Evolutionary conservation across 805 yeast species (phyloP), one percentile per base, ranked within the genome.

Genomic region (Ogataea angusta): DNA sequence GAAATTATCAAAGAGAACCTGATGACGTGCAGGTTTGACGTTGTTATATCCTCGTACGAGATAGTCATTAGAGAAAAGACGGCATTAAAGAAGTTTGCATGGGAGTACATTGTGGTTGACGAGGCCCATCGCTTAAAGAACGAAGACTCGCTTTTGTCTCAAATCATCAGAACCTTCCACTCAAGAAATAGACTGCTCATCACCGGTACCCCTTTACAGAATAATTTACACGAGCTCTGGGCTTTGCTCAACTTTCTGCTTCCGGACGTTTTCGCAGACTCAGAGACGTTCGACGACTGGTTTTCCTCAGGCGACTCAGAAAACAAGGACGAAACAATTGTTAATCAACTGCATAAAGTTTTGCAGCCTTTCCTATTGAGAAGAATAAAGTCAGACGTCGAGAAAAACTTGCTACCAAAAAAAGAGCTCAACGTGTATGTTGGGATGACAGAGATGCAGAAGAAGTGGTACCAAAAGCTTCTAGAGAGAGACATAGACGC

Each of bases 101-200:
- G 93, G 91, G 78, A 81, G 55, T 85, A 85, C 56, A 79, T 85
- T 36, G 70, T 84, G 15, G 81, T 85, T 46, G 95, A 85, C 62
- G 95, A 85, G 63, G 93, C 91, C 3, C 95, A 85, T 59, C 70
- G 93, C 65, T 79, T 85, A 49, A 85, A 85, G 54, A 85, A 85
- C 57, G 93, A 85, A 54, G 85, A 81, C 54, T 75, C 83, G 2
- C 62, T 81, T 59, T 63, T 84, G 33, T 81, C 89, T 0, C 91
- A 84, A 54, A 85, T 84, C 38, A 78, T 84, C 34, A 68, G 93
- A 53, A 70, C 82, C 66, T 82, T 84, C 56, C 78, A 81, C 47
- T 80, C 88, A 1, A 75, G 72, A 35, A 82, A 82, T 57, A 70
- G 93, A 53, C 64, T 85, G 45, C 67, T 85, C 42, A 83, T 85